Base-by-base conservation (phyloP, 495 filamentous ascomycete species). In the Penicillium canariense region DNA sequence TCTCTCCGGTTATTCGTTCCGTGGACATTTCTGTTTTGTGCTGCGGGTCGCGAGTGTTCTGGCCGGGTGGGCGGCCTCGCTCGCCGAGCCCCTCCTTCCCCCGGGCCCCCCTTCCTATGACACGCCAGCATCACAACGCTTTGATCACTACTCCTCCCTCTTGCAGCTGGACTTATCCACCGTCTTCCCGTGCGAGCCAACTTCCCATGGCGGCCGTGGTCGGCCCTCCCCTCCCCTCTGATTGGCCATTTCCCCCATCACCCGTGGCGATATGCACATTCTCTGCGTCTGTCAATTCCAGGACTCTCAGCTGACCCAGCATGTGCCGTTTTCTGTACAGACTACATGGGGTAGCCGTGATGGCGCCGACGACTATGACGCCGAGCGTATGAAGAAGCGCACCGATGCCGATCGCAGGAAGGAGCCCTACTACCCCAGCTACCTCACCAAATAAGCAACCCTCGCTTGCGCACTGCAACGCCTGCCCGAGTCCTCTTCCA, bases 341-440 rank as follows among this genome's bases (percentile, higher is more conserved):
- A 83, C 80, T 39, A 74, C 80, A 28, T 83, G 80, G 80, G 80
- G 80, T 60, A 82, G 77, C 59, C 77, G 80, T 64, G 80, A 81
- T 46, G 80, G 80, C 48, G 80, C 80, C 25, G 80, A 83, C 57
- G 77, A 79, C 35, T 80, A 80, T 50, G 79, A 83, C 59, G 76
- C 71, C 10, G 80, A 78, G 48, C 78, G 80, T 31, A 82, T 83
- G 79, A 79, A 76, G 61, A 76, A 74, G 58, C 70, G 69, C 45
- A 72, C 72, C 38, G 72, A 74, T 59, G 62, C 62, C 34, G 72
- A 76, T 61, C 72, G 67, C 44, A 58, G 60, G 46, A 77, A 76
- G 54, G 63, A 61, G 56, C 65, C 67, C 28, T 68, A 70, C 32
- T 67, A 67, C 30, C 62, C 67, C 36, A 61, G 61, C 57, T 68